Percentiles rank a stretch among this genome's conserved stretches.
Evolutionary conservation across 306 rosid genomes (phyloP).

Genomic region (Abrus pulchellus): DNA sequence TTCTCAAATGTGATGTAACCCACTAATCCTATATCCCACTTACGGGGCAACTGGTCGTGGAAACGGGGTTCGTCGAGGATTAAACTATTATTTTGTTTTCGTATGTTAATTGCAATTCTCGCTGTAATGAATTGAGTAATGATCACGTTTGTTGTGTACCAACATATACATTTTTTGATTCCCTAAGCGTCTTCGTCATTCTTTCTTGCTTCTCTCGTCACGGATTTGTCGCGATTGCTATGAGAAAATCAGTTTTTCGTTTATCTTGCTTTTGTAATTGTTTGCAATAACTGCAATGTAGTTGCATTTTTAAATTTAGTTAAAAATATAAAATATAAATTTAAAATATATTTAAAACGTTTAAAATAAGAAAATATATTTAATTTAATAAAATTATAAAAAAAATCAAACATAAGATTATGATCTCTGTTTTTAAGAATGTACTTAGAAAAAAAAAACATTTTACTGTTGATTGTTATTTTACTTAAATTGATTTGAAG

Average conservation of each 20-base stretch:
- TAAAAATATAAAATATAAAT: background rate
- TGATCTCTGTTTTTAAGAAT: no score
- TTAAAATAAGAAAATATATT: background rate
- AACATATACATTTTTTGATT: background rate
- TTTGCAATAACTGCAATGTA: background rate
- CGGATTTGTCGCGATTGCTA: background rate
- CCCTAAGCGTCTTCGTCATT: background rate
- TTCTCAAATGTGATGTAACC: background rate
- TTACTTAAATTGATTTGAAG: no score
- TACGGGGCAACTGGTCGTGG: background rate
- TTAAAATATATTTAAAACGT: background rate
- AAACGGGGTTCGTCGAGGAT: background rate
- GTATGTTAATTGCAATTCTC: background rate
- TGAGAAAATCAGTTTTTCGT: background rate
- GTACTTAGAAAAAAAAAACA: no score
- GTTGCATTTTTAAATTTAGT: background rate
- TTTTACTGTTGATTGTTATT: no score
- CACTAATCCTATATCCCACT: no score
- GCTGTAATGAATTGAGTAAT: background rate
- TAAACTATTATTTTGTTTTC: background rate
- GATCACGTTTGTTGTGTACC: background rate
- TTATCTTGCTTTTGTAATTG: background rate
- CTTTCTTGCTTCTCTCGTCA: slow-evolving; percentile 6
- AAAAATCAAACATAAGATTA: no score
- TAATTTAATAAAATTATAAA: background rate